Percentiles rank a stretch among this genome's conserved stretches.
Evolutionary conservation across 2,329 filamentous ascomycete genomes (phyloP).

Genomic region (Ceratocystiopsis brevicomis): DNA sequence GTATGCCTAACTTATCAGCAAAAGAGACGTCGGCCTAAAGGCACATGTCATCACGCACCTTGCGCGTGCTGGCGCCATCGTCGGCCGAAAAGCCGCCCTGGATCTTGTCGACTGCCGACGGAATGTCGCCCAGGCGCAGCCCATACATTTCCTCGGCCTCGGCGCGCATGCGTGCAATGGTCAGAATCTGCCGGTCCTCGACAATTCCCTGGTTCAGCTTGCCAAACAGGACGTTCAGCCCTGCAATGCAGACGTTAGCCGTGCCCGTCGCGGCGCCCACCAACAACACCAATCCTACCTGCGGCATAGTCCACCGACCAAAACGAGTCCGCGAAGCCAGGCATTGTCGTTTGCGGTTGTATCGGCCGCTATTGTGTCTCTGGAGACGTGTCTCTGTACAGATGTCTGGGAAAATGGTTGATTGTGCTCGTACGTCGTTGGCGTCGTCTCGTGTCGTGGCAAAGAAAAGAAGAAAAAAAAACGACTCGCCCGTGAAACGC

Average conservation of each 20-base stretch:
- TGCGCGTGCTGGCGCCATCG: slow-evolving; percentile 87
- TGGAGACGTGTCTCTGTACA: no score
- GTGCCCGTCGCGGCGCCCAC: no score
- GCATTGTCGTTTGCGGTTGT: slow-evolving; percentile 35
- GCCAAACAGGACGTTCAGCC: slow-evolving; percentile 80
- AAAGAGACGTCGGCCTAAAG: neutral
- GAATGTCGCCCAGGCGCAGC: slow-evolving; percentile 61
- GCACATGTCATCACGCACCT: slow-evolving; percentile 33
- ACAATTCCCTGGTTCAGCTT: slow-evolving; percentile 93
- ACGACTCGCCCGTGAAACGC: no score
- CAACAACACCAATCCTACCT: slow-evolving; percentile 32
- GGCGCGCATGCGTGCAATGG: slow-evolving; percentile 79
- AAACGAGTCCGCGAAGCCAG: slow-evolving; percentile 85
- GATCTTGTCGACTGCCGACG: slow-evolving; percentile 63
- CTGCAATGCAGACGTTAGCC: slow-evolving; percentile 18
- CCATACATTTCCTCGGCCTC: slow-evolving; percentile 89
- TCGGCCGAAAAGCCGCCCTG: slow-evolving; percentile 71
- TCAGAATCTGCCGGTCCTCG: slow-evolving; percentile 87
- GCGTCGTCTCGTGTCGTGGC: no score
- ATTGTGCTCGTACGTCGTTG: no score
- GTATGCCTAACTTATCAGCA: slow-evolving; percentile 45
- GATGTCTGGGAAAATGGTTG: no score
- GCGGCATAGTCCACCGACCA: slow-evolving; percentile 97
- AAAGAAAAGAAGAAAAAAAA: no score
- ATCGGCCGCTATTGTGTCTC: no score